Conservation (phyloP, 2,329 filamentous ascomycete species). For the Verticillium longisporum region DNA sequence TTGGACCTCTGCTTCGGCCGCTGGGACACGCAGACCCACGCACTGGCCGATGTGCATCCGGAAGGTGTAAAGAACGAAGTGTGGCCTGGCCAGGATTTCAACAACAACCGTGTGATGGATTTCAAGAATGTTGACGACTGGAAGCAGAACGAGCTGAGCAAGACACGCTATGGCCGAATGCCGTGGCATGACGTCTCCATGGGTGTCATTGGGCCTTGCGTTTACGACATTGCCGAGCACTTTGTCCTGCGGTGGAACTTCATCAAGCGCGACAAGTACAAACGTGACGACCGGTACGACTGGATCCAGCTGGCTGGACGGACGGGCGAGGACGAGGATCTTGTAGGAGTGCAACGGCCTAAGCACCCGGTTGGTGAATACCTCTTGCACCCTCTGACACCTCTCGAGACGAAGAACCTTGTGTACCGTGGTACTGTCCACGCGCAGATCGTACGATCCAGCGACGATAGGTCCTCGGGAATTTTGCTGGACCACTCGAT, state of each 20-base stretch:
- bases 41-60: constrained; percentile 81
- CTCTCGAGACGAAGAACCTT: constrained; percentile 59
- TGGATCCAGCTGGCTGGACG: constrained; percentile 78
- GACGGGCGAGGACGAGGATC: constrained; percentile 71
- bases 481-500: constrained; percentile 81
- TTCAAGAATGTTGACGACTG: constrained; percentile 87
- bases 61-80: constrained; percentile 74
- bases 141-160: constrained; percentile 88
- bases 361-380: constrained; percentile 88
- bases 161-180: constrained; percentile 90
- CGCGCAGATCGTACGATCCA: constrained; percentile 84
- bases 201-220: constrained; percentile 81
- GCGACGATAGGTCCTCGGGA: constrained; percentile 88
- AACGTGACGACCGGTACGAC: constrained; percentile 74
- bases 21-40: constrained; percentile 85
- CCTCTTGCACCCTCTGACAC: constrained; percentile 67
- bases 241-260: constrained; percentile 96
- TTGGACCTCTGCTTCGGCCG: constrained; percentile 93
- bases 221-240: constrained; percentile 92
- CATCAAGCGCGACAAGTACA: constrained; percentile 95
- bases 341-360: constrained; percentile 82
- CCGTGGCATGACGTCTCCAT: constrained; percentile 97
- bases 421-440: constrained; percentile 66
- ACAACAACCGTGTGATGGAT: constrained; percentile 95
- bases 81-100: constrained; percentile 95